Evolutionary conservation across 1,139 yeast species (phyloP).

Genomic region (Blastobotrys capitulatus): DNA sequence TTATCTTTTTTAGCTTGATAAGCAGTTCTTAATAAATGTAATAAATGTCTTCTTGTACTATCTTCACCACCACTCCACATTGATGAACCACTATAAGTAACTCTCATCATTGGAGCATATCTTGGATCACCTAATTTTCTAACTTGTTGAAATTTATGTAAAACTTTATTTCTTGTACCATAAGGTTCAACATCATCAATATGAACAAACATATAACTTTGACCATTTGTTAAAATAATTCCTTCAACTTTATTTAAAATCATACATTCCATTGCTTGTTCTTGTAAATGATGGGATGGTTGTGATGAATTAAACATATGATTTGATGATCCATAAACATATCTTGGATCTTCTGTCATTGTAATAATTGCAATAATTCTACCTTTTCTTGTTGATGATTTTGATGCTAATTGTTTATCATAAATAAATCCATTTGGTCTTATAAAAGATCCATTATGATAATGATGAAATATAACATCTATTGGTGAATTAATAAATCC

Average conservation of each 20-base stretch:
- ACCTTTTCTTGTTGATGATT: background rate
- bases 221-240: conserved; percentile 2
- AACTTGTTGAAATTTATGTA: background rate
- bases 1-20: background rate
- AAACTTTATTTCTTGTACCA: background rate
- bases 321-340: background rate
- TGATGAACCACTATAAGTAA: conserved; percentile 2
- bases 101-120: conserved; percentile 9
- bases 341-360: conserved; percentile 8
- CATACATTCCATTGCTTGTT: conserved; percentile 9
- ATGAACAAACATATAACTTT: conserved; percentile 10
- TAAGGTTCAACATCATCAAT: conserved; percentile 1
- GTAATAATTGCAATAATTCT: conserved; percentile 2
- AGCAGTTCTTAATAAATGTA: background rate
- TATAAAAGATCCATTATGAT: conserved; percentile 5
- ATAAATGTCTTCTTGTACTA: background rate
- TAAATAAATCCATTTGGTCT: conserved; percentile 9
- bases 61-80: conserved; percentile 5
- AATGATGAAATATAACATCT: conserved; percentile 8
- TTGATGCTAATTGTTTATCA: background rate
- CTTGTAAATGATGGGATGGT: conserved; percentile 4
- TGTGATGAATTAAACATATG: background rate
- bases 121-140: conserved; percentile 4
- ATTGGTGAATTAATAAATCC: background rate
- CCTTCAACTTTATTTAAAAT: conserved; percentile 7